Percentiles rank a stretch among this genome's conserved stretches.
Evolutionary conservation across 73 alveolate species (phyloP).

Genomic region (Effrenium voratum): DNA sequence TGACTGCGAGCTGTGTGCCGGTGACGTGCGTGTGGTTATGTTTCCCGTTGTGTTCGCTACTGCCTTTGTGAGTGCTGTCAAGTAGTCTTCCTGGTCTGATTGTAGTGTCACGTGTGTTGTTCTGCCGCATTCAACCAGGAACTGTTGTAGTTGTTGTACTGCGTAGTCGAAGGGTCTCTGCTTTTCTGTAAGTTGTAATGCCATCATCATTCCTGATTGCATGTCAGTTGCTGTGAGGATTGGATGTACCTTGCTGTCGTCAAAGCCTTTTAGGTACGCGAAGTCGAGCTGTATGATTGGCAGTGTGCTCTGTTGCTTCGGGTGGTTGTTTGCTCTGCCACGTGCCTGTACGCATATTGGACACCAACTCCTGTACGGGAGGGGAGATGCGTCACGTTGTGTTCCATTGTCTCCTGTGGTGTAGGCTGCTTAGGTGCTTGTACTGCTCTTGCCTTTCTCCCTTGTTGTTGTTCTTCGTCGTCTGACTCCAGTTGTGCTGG

Average conservation of each 20-base stretch:
- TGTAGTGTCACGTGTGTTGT: no score
- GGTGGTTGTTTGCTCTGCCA: not conserved
- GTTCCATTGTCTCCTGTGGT: slow-evolving; percentile 18
- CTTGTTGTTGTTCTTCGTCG: not conserved
- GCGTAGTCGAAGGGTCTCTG: not conserved
- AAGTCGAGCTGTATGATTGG: slow-evolving; percentile 37
- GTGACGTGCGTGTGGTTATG: not conserved
- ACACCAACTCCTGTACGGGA: slow-evolving; percentile 18
- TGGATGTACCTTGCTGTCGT: not conserved
- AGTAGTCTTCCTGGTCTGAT: not conserved
- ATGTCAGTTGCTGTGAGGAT: not conserved
- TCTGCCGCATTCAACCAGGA: not conserved
- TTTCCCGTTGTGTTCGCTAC: not conserved
- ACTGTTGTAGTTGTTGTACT: no score
- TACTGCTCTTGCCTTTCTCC: not conserved
- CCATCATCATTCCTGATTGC: not conserved
- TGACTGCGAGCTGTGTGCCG: not conserved
- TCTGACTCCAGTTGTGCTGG: not conserved
- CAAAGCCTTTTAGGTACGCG: not conserved
- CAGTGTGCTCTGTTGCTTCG: not conserved
- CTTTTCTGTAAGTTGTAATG: not conserved
- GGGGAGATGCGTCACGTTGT: slow-evolving; percentile 16
- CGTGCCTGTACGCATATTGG: slow-evolving; percentile 5
- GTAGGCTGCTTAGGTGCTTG: not conserved
- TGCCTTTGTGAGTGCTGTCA: not conserved